These are phyloP conservation scores for Hypoxylon subgilvum DNA, from an alignment of 495 filamentous ascomycete species.

Conservation along the genomic window DNA sequence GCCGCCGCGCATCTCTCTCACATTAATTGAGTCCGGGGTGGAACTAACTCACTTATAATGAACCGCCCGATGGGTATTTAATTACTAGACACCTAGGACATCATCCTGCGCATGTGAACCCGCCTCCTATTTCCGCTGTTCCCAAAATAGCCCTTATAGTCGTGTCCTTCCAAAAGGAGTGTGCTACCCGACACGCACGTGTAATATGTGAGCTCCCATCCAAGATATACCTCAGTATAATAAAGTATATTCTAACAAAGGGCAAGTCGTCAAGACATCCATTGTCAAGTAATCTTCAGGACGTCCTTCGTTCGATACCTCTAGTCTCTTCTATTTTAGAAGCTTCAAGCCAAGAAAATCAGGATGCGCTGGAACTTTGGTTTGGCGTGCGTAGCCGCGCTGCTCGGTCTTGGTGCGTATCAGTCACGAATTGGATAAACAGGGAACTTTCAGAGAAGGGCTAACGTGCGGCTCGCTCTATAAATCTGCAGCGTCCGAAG, in stretches of 20 bases:
- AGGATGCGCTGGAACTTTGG: conserved; percentile 39
- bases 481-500: conserved; percentile 16
- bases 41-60: conserved; percentile 20
- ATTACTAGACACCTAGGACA: conserved; percentile 13
- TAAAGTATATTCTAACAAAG: conserved; percentile 7
- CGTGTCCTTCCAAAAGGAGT: neutral
- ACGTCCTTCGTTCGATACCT: neutral
- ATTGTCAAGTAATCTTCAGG: neutral
- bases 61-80: conserved; percentile 34
- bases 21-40: conserved; percentile 5
- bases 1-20: conserved; percentile 22
- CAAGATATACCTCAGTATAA: neutral
- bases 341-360: conserved; percentile 7
- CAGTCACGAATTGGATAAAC: neutral
- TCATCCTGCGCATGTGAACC: conserved; percentile 20
- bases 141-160: conserved; percentile 10
- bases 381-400: conserved; percentile 29
- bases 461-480: conserved; percentile 6
- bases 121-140: conserved; percentile 18
- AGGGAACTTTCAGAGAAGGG: neutral
- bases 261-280: conserved; percentile 2
- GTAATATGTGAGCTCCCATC: conserved; percentile 19
- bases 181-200: conserved; percentile 7
- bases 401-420: conserved; percentile 36
- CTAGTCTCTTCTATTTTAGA: neutral